A percentile compares a stretch with the other conserved stretches of the same genome.
These are phyloP conservation scores for Acmispon strigosus DNA, from an alignment of 306 rosid genomes.

Conservation along the genomic window DNA sequence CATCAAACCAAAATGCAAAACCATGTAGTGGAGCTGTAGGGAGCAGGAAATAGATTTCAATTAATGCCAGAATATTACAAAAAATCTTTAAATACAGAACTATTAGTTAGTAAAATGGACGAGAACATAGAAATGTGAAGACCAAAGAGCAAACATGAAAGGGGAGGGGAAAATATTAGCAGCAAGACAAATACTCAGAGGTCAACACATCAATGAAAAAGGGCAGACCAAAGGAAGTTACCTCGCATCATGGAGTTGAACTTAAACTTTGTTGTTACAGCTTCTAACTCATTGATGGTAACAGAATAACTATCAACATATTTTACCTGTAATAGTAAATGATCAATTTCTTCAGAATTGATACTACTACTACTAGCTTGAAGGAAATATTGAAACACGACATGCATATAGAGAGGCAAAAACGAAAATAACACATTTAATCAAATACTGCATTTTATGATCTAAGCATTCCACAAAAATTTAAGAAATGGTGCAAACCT, in stretches of 20 bases:
- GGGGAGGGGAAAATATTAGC: background rate
- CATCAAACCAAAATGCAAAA: constrained; percentile 99
- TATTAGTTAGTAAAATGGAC: background rate
- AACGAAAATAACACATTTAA: background rate
- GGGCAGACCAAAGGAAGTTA: constrained; percentile 23
- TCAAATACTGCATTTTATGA: background rate
- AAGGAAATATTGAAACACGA: background rate
- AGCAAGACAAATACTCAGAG: background rate
- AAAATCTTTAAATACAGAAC: background rate
- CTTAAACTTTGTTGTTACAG: constrained; percentile 58
- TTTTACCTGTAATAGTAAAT: constrained; percentile 53
- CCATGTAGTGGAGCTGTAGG: constrained; percentile 96
- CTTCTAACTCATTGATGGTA: constrained; percentile 65
- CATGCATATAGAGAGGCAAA: background rate
- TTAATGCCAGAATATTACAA: background rate
- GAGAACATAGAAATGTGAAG: background rate
- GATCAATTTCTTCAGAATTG: background rate
- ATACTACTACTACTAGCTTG: background rate
- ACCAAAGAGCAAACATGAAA: background rate
- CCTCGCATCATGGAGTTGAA: constrained; percentile 99
- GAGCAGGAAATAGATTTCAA: constrained; percentile 4
- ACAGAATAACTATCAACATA: constrained; percentile 70
- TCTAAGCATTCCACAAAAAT: background rate
- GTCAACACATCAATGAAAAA: constrained; percentile 2
- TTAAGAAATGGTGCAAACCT: background rate